Conservation (phyloP, 352 stramenopile genomes). For the Phytophthora boehmeriae region DNA sequence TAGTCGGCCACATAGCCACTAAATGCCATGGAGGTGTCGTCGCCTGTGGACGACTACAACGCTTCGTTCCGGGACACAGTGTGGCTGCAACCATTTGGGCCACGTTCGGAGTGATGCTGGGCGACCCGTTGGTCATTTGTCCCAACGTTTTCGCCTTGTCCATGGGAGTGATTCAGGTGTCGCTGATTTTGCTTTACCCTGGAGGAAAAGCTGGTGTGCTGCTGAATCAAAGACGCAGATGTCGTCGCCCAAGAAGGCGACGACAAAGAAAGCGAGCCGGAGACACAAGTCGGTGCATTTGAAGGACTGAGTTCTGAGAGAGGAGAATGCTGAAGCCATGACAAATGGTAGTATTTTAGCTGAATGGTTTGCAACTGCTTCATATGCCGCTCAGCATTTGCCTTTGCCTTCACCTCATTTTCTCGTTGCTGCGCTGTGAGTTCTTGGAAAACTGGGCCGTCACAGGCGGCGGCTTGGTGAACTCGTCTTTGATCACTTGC, state of each 20-base stretch:
- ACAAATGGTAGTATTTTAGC: conserved; percentile 8
- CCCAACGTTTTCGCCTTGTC: conserved; percentile 72
- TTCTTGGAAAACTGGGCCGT: conserved; percentile 41
- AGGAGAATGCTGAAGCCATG: neutral
- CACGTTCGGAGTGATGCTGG: conserved; percentile 69
- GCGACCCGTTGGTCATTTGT: conserved; percentile 65
- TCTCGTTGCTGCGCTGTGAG: conserved; percentile 27
- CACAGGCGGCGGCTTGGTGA: conserved; percentile 58
- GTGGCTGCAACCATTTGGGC: conserved; percentile 82
- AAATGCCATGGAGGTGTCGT: conserved; percentile 79
- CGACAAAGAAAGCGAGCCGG: conserved; percentile 22
- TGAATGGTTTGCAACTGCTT: conserved; percentile 58
- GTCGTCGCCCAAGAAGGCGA: conserved; percentile 13
- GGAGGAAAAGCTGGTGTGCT: conserved; percentile 30
- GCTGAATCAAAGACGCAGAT: conserved; percentile 21
- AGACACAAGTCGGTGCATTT: conserved; percentile 16
- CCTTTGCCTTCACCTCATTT: conserved; percentile 39
- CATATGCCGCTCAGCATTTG: conserved; percentile 44
- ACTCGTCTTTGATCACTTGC: conserved; percentile 58
- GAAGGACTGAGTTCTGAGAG: conserved; percentile 23
- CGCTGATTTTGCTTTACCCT: conserved; percentile 62
- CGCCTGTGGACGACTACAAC: conserved; percentile 88
- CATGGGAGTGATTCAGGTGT: conserved; percentile 78
- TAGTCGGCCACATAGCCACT: no score
- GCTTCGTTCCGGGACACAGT: conserved; percentile 88